Evolutionary conservation across 2,329 filamentous ascomycete species (phyloP), one percentile per base, ranked within the genome.

Genomic region (Venturia asperata): DNA sequence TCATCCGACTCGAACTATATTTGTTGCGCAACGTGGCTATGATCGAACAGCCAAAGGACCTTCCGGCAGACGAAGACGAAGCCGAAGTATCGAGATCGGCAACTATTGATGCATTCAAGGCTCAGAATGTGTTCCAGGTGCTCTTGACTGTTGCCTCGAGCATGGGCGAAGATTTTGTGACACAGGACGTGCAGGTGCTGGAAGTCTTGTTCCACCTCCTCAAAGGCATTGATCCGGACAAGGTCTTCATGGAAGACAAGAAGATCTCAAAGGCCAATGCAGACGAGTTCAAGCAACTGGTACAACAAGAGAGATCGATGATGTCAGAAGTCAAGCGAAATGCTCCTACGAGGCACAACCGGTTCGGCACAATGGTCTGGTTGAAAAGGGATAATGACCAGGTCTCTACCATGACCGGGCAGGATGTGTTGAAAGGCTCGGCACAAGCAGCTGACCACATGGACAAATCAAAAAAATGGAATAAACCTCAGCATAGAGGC

Each of bases 281-380:
- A 0, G 81, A 89, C 66, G 91, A 96, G 72, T 81, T 97, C 11
- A 84, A 86, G 27, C 81, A 81, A 19, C 77, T 96, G 71, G 85
- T 97, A 75, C 85, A 84, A 64, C 91, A 94, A 72, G 94, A 99
- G 76, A 87, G 87, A 1, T 85, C 87, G n/a, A 90, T 96, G 86
- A 81, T 91, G 64, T 86, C 88, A 70, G 84, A 88, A 61, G 88
- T 92, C 70, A 88, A 88, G 64, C 88, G 87, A 70, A 87, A 87
- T 72, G 90, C 89, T 2, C 90, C 92, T 0, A 92, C 91, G 3
- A 82, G 94, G 61, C 94, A 99, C 75, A 96, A 92, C 70, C 85
- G 94, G 42, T 99, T 97, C 72, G 94, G 94, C 2, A 96, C 92
- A 13, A 97, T 97, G 90, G 87, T 97, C 42, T 97, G 93, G 92